Base-by-base conservation (phyloP, 2,329 filamentous ascomycete species). In the Mariannaea elegans region DNA sequence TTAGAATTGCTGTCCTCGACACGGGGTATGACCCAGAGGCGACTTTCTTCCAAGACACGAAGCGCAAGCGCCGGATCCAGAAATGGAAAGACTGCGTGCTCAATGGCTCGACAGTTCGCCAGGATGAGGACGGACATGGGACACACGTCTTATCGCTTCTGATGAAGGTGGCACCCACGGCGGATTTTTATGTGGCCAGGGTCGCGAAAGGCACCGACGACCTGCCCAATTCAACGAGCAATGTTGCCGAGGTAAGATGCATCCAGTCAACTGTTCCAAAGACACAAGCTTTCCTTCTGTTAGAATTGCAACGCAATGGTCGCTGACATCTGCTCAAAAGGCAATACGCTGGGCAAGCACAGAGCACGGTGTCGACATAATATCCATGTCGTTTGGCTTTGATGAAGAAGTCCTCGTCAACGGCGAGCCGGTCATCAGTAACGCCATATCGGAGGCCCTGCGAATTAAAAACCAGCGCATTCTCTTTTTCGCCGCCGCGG, bases 401-500 rank as follows among this genome's bases (percentile, higher is more conserved):
- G 6, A 5, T 6, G 24, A 27, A 27, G 24, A 27, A 27, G 6
- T 9, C 9, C 24, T 6, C 24, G 6, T 21, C 14, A 23, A 39
- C 1, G 6, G n/a, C 14, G n/a, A 16, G 1, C 4, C 21, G 2
- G 34, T 19, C 9, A 49, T 49, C 3, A 21, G 23, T 6, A 19
- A 49, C 6, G 46, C 46, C n/a, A 49, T 49, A 3, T 24, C 18
- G 10, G 16, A 38, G 2, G 46, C 19, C 5, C 8, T 36, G 6
- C 19, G 23, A 2, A 13, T 38, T 7, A 49, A 27, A 2, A 31
- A 23, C 7, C 14, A 31, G 2, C 21, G 16, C 18, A 27, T 53
- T 12, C 50, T 53, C 18, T 53, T 53, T n/a, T 53, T 53, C 29
- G 50, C 50, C 7, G 50, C 50, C 10, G 50, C 50, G 7, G 44